Base-by-base conservation (phyloP, 2,329 filamentous ascomycete species). In the Aspergillus udagawae region DNA sequence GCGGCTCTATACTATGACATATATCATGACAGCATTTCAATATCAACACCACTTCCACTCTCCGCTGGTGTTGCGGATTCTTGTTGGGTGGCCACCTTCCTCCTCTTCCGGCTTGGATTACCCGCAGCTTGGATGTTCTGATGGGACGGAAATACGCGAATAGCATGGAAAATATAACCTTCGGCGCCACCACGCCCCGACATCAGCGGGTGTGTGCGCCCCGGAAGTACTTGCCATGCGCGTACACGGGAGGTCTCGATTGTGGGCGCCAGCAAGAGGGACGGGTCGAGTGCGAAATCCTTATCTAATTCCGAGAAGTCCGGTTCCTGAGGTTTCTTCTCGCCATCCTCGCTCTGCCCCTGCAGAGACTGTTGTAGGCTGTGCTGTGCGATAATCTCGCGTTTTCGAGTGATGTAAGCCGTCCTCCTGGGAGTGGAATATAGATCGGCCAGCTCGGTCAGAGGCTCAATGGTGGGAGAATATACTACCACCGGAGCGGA, bases 171-270 rank as follows among this genome's bases (percentile, higher is more conserved):
- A 3, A 99, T 72, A 72, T 91, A 99, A 0, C 94, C 94, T 69
- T 97, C 93, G 0, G 91, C 86, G 0, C 93, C 93, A 21, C 94
- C 94, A 44, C 84, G 83, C 41, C 86, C 86, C 58, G 90, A 96
- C 94, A 99, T 99, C 55, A 95, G 75, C 6, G 94, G 94, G 77
- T 99, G 94, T 53, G 94, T 97, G 54, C 94, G 80, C 0, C 91
- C 90, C 0, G 94, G 94, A 49, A 99, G 74, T 1, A 97, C 92
- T 78, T 99, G 94, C 90, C 91, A 97, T 53, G 85, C 81, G 60
- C 89, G 82, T 4, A 89, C 87, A 14, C 91, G 82, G 50, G 88
- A 90, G 2, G 87, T 94, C 76, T 97, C 92, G 53, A 99, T 80
- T 12, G 83, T 85, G 0, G 91, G 86, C 0, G 88, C 90, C 0